Conservation (phyloP, 257 asterid species). For the Forsythia viridissima region DNA sequence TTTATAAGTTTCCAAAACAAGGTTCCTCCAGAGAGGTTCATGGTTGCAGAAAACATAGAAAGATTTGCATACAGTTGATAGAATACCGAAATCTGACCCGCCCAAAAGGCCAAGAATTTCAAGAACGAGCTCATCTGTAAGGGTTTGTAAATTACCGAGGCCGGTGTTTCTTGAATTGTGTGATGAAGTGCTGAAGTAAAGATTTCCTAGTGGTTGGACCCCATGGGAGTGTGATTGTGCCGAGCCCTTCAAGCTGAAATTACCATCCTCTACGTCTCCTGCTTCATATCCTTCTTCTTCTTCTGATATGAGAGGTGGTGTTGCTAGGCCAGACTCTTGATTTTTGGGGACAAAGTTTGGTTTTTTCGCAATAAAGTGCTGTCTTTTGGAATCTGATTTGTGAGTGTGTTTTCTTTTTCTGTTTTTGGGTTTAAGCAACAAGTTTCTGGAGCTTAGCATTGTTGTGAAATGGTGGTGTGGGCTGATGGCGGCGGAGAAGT, state of each 20-base stretch:
- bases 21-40: slow-evolving; percentile 92
- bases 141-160: slow-evolving; percentile 66
- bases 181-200: slow-evolving; percentile 59
- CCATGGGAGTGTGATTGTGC: slow-evolving; percentile 64
- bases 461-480: slow-evolving; percentile 14
- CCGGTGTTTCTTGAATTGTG: slow-evolving; percentile 75
- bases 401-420: slow-evolving; percentile 38
- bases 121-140: slow-evolving; percentile 85
- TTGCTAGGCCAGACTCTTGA: slow-evolving; percentile 19
- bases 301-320: slow-evolving; percentile 20
- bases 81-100: slow-evolving; percentile 64
- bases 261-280: slow-evolving; percentile 49
- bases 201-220: slow-evolving; percentile 90
- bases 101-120: slow-evolving; percentile 73
- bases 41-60: slow-evolving; percentile 87
- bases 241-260: slow-evolving; percentile 67
- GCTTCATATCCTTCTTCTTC: slow-evolving; percentile 25
- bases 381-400: slow-evolving; percentile 30
- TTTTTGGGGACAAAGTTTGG: slow-evolving; percentile 26
- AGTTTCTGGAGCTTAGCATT: slow-evolving; percentile 53
- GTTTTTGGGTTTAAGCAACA: slow-evolving; percentile 36
- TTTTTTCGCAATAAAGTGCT: slow-evolving; percentile 20
- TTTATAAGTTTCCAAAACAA: slow-evolving; percentile 58
- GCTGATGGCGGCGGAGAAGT: not conserved
- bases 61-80: slow-evolving; percentile 86